These are phyloP conservation scores for Fraxinus baroniana DNA, from an alignment of 305 asterid genomes.

Conservation along the genomic window DNA sequence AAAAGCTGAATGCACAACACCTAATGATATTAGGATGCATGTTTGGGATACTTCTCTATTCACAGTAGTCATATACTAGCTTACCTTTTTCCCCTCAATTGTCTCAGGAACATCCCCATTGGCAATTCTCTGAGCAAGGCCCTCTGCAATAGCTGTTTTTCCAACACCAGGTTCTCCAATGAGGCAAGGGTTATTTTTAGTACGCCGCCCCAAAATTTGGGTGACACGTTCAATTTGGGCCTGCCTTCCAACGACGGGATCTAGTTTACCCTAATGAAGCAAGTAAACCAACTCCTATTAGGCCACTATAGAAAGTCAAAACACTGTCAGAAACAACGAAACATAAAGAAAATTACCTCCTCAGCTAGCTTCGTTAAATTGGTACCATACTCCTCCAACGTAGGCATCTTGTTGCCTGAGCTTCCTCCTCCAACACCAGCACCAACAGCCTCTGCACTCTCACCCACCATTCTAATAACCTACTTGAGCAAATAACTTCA, in stretches of 20 bases:
- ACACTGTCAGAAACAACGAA: slow-evolving; percentile 14
- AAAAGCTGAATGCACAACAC: background rate
- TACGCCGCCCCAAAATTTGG: slow-evolving; percentile 88
- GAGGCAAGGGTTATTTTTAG: slow-evolving; percentile 98
- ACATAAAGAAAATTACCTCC: slow-evolving; percentile 56
- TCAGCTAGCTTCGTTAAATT: slow-evolving; percentile 95
- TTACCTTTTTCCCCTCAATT: slow-evolving; percentile 85
- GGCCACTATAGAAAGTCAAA: slow-evolving; percentile 12
- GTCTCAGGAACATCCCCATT: slow-evolving; percentile 97
- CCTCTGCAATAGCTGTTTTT: slow-evolving; percentile 97
- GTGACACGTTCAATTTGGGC: slow-evolving; percentile 87
- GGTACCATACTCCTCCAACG: slow-evolving; percentile 97
- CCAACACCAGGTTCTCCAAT: slow-evolving; percentile 99
- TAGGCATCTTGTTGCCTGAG: slow-evolving; percentile 93
- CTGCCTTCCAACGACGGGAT: slow-evolving; percentile 95
- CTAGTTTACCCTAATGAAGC: slow-evolving; percentile 75
- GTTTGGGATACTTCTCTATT: background rate
- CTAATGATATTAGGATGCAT: background rate
- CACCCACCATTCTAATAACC: slow-evolving; percentile 94
- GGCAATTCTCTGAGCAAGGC: slow-evolving; percentile 94
- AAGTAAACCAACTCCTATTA: slow-evolving; percentile 16
- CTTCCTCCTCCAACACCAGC: slow-evolving; percentile 92
- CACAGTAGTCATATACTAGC: slow-evolving; percentile 1
- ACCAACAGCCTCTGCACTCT: slow-evolving; percentile 86
- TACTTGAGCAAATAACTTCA: slow-evolving; percentile 25